Conservation (phyloP, 176 grass and related monocot species). For the Zoysia japonica region DNA sequence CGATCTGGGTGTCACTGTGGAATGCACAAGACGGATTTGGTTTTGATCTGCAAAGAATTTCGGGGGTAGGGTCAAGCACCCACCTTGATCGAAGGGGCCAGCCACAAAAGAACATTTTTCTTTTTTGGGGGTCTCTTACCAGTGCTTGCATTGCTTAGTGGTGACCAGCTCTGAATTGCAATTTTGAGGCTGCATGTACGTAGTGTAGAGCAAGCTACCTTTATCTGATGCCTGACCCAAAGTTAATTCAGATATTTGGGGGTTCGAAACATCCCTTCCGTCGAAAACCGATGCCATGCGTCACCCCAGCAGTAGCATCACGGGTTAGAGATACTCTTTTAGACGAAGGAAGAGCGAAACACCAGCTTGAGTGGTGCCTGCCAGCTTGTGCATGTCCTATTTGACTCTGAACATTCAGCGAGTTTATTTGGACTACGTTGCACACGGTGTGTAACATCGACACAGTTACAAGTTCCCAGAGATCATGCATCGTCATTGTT, state of each 20-base stretch:
- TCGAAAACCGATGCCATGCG: not conserved
- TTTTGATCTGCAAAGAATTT: conserved; percentile 26
- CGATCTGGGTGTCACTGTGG: conserved; percentile 3
- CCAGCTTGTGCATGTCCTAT: not conserved
- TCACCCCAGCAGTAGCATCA: not conserved
- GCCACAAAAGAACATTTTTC: not conserved
- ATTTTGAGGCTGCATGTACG: conserved; percentile 1
- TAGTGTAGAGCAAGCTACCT: not conserved
- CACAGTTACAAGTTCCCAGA: not conserved
- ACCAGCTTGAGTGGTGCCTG: not conserved
- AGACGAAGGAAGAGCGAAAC: too few species aligned
- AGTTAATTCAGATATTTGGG: not conserved
- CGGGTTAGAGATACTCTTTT: too few species aligned
- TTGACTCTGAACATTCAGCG: not conserved
- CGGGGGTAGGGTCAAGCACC: conserved; percentile 40
- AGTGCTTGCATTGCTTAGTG: conserved; percentile 17
- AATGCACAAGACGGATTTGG: conserved; percentile 23
- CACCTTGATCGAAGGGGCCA: conserved; percentile 9
- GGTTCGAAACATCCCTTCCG: not conserved
- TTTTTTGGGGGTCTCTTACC: not conserved
- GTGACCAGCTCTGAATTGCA: conserved; percentile 34
- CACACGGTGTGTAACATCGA: not conserved
- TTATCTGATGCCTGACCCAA: conserved; percentile 4
- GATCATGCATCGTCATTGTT: not conserved
- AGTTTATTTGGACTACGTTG: not conserved